A percentile compares a stretch with the other conserved stretches of the same genome.
These are phyloP conservation scores for Curvularia eragrostidis DNA, from an alignment of 2,329 filamentous ascomycete species.

Conservation along the genomic window DNA sequence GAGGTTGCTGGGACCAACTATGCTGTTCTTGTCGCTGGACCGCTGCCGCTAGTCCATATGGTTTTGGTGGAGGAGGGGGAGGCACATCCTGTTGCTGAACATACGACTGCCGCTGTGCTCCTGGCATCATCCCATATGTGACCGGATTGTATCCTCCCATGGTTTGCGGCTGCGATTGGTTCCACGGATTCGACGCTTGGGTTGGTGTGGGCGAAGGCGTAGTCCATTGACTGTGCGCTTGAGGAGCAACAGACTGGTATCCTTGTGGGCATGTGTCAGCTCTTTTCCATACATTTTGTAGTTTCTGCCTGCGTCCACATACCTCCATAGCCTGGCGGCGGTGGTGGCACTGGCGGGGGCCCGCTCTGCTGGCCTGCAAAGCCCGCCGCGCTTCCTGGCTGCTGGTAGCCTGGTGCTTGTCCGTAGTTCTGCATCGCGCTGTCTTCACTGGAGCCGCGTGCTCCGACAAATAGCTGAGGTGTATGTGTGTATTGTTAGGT, in stretches of 20 bases:
- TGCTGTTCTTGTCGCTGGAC: slow-evolving; percentile 30
- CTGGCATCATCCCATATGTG: slow-evolving; percentile 44
- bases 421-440: slow-evolving; percentile 45
- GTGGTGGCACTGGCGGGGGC: slow-evolving; percentile 25
- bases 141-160: slow-evolving; percentile 41
- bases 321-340: slow-evolving; percentile 42
- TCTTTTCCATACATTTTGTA: not conserved
- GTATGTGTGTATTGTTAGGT: slow-evolving; percentile 25
- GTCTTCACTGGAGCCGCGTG: slow-evolving; percentile 4
- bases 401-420: slow-evolving; percentile 36
- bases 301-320: slow-evolving; percentile 9
- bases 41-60: slow-evolving; percentile 40
- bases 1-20: slow-evolving; percentile 29
- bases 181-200: slow-evolving; percentile 34
- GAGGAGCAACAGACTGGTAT: slow-evolving; percentile 34
- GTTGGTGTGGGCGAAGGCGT: slow-evolving; percentile 32
- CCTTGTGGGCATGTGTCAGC: slow-evolving; percentile 21
- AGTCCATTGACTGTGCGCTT: slow-evolving; percentile 42
- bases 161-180: slow-evolving; percentile 32
- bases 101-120: slow-evolving; percentile 28
- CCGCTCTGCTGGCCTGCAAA: slow-evolving; percentile 33
- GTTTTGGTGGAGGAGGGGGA: slow-evolving; percentile 49
- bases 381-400: slow-evolving; percentile 41
- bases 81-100: slow-evolving; percentile 38
- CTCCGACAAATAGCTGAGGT: slow-evolving; percentile 16